Evolutionary conservation across 1,284 basidiomycete genomes (phyloP).

Genomic region (Spongispora temasekensis): DNA sequence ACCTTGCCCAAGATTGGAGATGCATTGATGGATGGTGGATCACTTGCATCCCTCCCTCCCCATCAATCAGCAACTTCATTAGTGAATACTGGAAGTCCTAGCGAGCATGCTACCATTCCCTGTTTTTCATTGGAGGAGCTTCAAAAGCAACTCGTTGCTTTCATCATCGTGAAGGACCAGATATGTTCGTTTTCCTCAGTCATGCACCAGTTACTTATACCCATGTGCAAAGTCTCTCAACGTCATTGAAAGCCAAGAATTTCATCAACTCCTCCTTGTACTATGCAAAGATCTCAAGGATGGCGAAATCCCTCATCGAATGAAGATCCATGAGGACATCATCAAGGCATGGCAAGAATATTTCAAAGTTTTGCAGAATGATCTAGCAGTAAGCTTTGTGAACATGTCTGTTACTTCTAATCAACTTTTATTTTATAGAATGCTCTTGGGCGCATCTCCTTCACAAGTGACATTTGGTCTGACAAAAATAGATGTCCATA

Average conservation of each 20-base stretch:
- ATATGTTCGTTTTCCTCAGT: neutral
- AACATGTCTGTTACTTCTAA: too few relatives aligned
- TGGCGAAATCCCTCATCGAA: neutral
- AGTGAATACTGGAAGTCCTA: neutral
- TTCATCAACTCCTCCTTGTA: neutral
- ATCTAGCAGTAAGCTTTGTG: too few relatives aligned
- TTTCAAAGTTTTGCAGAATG: neutral
- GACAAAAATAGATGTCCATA: neutral
- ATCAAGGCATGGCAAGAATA: neutral
- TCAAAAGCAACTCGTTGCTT: neutral
- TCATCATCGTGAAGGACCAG: neutral
- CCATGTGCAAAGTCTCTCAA: neutral
- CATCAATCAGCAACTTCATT: neutral
- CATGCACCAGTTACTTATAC: too few relatives aligned
- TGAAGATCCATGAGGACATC: neutral
- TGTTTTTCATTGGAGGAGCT: neutral
- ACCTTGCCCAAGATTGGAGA: neutral
- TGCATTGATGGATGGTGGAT: neutral
- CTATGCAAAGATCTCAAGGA: neutral
- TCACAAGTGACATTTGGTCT: neutral
- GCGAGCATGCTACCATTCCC: neutral
- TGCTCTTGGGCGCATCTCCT: neutral
- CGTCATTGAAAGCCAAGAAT: neutral
- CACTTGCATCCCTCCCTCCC: neutral
- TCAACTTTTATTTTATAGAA: neutral